Conservation (phyloP, 495 filamentous ascomycete genomes). For the Penicillium lividum region DNA sequence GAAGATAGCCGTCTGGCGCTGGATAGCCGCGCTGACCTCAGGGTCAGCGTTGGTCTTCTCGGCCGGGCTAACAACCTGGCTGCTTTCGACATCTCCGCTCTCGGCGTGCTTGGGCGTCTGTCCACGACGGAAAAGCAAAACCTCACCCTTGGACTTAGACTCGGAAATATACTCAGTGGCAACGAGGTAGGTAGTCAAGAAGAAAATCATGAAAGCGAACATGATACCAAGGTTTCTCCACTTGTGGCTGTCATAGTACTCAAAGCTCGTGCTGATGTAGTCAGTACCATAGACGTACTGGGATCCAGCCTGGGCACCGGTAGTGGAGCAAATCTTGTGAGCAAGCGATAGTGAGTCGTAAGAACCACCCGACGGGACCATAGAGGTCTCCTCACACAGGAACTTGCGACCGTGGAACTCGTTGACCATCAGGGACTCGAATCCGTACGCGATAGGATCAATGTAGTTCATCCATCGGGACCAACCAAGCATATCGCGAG, state of each 20-base stretch:
- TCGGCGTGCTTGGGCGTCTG: constrained; percentile 29
- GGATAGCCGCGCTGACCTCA: constrained; percentile 44
- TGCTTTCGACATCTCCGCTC: constrained; percentile 35
- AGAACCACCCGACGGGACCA: background rate
- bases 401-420: constrained; percentile 61
- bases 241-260: constrained; percentile 58
- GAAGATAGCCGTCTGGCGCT: constrained; percentile 63
- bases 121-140: constrained; percentile 53
- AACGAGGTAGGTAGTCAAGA: constrained; percentile 50
- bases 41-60: constrained; percentile 43
- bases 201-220: constrained; percentile 64
- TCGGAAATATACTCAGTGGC: constrained; percentile 51
- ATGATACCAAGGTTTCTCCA: constrained; percentile 76
- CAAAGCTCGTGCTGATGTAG: constrained; percentile 56
- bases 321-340: constrained; percentile 52
- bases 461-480: constrained; percentile 57
- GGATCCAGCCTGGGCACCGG: constrained; percentile 53
- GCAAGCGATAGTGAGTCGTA: constrained; percentile 7
- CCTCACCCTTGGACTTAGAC: constrained; percentile 53
- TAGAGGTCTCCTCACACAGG: constrained; percentile 42
- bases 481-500: constrained; percentile 54
- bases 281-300: constrained; percentile 47
- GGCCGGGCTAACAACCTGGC: constrained; percentile 27
- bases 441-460: constrained; percentile 52
- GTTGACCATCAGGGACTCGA: constrained; percentile 53